Conservation (phyloP, 306 rosid species). For the Vachellia collinsii region DNA sequence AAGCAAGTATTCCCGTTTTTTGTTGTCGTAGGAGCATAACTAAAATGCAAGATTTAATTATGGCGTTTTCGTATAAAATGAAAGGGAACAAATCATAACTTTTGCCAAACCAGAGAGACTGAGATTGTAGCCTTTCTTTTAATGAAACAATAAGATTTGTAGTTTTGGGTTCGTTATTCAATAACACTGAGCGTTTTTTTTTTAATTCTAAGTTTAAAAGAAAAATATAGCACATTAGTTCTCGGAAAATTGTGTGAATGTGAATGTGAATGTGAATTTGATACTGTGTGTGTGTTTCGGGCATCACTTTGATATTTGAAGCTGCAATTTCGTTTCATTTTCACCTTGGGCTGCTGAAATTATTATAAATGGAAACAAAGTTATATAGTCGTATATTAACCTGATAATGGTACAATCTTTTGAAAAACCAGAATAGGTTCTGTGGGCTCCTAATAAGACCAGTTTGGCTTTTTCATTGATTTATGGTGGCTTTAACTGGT, state of each 20-base stretch:
- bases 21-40: not conserved
- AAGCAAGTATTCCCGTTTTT: not conserved
- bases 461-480: constrained; percentile 43
- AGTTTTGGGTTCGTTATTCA: not conserved
- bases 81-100: not conserved
- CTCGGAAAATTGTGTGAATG: not conserved
- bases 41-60: not conserved
- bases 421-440: not conserved
- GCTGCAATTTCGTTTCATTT: not conserved
- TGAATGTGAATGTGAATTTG: not conserved
- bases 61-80: not conserved
- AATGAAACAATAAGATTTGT: not conserved
- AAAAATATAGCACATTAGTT: not conserved
- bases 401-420: not conserved
- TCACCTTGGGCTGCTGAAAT: not conserved
- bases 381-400: not conserved
- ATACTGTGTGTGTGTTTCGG: not conserved
- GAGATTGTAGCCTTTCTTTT: not conserved
- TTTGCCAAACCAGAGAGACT: not conserved
- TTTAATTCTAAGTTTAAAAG: not conserved
- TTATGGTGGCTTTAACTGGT: not conserved
- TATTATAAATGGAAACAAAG: not conserved
- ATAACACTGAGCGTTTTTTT: not conserved
- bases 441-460: not conserved
- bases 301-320: not conserved